Conservation (phyloP, 805 yeast genomes). For the Kodamaea leandrae region DNA sequence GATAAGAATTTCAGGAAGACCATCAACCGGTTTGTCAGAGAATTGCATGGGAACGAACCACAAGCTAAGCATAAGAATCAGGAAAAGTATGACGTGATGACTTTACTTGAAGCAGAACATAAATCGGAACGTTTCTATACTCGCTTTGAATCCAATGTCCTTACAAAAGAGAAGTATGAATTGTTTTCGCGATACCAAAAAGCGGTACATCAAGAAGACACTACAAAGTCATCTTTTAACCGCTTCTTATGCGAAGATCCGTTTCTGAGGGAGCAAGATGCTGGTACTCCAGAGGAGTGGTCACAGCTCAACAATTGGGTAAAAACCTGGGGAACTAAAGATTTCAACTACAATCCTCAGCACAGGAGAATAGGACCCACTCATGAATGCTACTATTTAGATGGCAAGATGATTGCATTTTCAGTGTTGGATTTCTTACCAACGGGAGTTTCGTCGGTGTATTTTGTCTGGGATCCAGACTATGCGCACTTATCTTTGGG, state of each 20-base stretch:
- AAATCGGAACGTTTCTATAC: constrained; percentile 38
- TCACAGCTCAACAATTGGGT: constrained; percentile 41
- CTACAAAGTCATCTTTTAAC: constrained; percentile 42
- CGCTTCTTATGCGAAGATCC: constrained; percentile 72
- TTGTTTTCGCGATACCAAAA: constrained; percentile 69
- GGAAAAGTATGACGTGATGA: constrained; percentile 21
- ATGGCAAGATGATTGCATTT: constrained; percentile 64
- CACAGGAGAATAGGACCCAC: constrained; percentile 51
- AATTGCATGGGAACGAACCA: constrained; percentile 14
- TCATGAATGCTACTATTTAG: constrained; percentile 75
- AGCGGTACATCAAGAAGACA: constrained; percentile 53
- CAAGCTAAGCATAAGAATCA: constrained; percentile 12
- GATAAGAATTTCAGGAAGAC: constrained; percentile 66
- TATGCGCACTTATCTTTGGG: constrained; percentile 70
- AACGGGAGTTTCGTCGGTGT: constrained; percentile 73
- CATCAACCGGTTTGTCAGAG: constrained; percentile 57
- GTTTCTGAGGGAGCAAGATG: constrained; percentile 35
- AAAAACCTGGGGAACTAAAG: constrained; percentile 16
- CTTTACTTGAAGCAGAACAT: constrained; percentile 42
- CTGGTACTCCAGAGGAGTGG: constrained; percentile 37
- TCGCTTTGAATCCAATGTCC: constrained; percentile 50
- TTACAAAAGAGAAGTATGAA: constrained; percentile 56
- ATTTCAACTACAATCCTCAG: background rate
- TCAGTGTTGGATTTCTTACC: constrained; percentile 80
- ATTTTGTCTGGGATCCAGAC: constrained; percentile 86